A percentile compares a stretch with the other conserved stretches of the same genome.
Conservation (phyloP, 2,329 filamentous ascomycete genomes). For the Zymoseptoria pseudotritici region DNA sequence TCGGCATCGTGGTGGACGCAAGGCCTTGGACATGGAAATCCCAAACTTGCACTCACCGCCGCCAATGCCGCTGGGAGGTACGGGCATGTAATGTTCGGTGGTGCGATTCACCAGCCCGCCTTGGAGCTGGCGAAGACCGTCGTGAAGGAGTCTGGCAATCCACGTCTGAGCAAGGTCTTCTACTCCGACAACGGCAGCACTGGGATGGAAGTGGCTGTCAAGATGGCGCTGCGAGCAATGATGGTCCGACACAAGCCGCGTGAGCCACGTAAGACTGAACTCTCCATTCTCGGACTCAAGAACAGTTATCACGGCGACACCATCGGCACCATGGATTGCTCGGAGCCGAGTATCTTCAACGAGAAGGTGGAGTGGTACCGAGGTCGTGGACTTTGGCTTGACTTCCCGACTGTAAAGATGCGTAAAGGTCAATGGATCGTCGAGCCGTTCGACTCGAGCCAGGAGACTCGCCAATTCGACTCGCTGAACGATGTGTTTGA, state of each 20-base stretch:
- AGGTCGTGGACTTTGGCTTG: conserved; percentile 71
- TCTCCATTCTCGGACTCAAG: conserved; percentile 66
- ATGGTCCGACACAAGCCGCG: conserved; percentile 53
- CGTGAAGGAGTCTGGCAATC: conserved; percentile 53
- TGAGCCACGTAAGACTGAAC: conserved; percentile 38
- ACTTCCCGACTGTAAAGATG: conserved; percentile 66
- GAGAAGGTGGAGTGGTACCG: conserved; percentile 81
- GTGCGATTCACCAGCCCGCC: conserved; percentile 70
- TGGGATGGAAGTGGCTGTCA: conserved; percentile 73
- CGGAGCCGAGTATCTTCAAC: conserved; percentile 70
- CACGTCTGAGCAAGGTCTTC: conserved; percentile 63
- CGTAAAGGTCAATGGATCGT: conserved; percentile 59
- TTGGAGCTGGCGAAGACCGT: conserved; percentile 60
- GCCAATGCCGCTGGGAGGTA: conserved; percentile 77
- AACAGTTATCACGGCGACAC: conserved; percentile 84
- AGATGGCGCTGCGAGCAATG: conserved; percentile 71
- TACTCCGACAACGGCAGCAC: conserved; percentile 82
- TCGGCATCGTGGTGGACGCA: conserved; percentile 92
- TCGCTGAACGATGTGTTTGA: conserved; percentile 56
- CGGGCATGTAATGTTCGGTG: conserved; percentile 83
- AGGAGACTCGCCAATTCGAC: conserved; percentile 34
- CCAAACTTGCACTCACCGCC: conserved; percentile 62
- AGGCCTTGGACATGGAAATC: conserved; percentile 72
- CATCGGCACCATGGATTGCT: conserved; percentile 79
- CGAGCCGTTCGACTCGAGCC: conserved; percentile 43